Evolutionary conservation across 2,329 filamentous ascomycete genomes (phyloP).

Genomic region (Whalleya microplaca): DNA sequence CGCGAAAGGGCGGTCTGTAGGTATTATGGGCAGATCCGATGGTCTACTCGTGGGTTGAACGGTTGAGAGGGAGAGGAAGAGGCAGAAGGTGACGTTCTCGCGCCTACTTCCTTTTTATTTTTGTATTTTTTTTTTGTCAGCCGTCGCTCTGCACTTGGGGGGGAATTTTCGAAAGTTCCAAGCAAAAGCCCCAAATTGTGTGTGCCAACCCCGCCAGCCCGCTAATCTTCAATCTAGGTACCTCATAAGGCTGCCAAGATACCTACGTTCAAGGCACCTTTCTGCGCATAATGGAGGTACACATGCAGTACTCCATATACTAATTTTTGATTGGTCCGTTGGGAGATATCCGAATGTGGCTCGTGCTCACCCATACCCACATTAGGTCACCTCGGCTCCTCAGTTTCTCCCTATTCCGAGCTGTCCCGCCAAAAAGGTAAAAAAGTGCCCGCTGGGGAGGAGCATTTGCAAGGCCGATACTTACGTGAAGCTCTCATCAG

Average conservation of each 20-base stretch:
- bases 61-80: neutral
- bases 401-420: constrained; percentile 16
- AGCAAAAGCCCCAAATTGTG: constrained; percentile 25
- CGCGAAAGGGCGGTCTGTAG: neutral
- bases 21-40: neutral
- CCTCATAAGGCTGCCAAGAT: neutral
- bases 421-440: constrained; percentile 10
- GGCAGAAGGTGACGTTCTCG: neutral
- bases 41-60: neutral
- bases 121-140: constrained; percentile 3
- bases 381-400: neutral
- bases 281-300: no score
- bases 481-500: constrained; percentile 22
- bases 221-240: constrained; percentile 5
- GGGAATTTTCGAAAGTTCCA: constrained; percentile 4
- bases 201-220: constrained; percentile 17
- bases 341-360: no score
- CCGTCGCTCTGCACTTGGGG: neutral
- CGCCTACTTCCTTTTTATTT: constrained; percentile 15
- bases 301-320: no score
- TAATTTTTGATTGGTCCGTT: no score
- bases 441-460: neutral
- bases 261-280: neutral
- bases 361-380: no score
- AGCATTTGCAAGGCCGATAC: constrained; percentile 7